These are phyloP conservation scores for Aspergillus eucalypticola DNA, from an alignment of 2,329 filamentous ascomycete genomes.

Conservation along the genomic window DNA sequence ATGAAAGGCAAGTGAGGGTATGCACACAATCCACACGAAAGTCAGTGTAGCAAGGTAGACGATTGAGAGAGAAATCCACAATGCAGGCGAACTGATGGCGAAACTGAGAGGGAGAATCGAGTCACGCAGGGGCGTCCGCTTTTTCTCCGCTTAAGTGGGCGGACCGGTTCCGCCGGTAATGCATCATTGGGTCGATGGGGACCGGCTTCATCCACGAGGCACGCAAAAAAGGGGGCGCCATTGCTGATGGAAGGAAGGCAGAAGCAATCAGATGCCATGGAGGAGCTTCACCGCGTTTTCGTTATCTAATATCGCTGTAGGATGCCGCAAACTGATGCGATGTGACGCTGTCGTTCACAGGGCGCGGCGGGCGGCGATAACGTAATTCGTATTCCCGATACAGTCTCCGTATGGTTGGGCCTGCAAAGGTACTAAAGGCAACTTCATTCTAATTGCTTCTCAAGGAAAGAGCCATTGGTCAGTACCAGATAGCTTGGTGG, in stretches of 20 bases:
- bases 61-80: neutral
- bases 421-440: neutral
- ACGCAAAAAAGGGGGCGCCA: neutral
- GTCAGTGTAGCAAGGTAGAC: neutral
- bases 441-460: neutral
- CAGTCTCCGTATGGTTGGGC: neutral
- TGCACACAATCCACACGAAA: neutral
- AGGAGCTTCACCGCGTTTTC: slow-evolving; percentile 16
- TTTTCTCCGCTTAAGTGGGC: slow-evolving; percentile 13
- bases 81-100: neutral
- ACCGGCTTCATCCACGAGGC: slow-evolving; percentile 3
- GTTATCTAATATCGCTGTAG: slow-evolving; percentile 24
- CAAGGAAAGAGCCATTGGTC: neutral
- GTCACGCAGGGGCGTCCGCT: slow-evolving; percentile 11
- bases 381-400: neutral
- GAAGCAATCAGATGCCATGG: neutral
- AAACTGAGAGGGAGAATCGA: slow-evolving; percentile 6
- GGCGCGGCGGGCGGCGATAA: slow-evolving; percentile 21
- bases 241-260: neutral
- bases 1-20: neutral
- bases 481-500: neutral
- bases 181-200: neutral
- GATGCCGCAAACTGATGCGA: neutral
- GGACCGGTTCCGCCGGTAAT: slow-evolving; percentile 21
- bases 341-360: slow-evolving; percentile 24